A percentile compares a stretch with the other conserved stretches of the same genome.
Evolutionary conservation across 164 flowering plant genomes (phyloP).

Genomic region (Vitis riparia): DNA sequence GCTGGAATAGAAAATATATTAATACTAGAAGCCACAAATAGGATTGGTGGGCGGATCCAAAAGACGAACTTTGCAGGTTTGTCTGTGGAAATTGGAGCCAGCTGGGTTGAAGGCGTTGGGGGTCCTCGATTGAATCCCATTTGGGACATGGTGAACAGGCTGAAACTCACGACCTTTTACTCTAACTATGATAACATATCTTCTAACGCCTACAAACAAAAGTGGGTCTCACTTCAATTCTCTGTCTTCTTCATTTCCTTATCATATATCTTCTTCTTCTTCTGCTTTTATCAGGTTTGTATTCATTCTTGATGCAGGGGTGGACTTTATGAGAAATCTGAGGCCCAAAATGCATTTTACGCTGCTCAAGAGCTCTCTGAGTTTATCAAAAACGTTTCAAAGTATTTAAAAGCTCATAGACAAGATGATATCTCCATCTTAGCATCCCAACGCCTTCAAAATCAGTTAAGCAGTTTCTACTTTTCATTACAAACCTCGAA

Average conservation of each 20-base stretch:
- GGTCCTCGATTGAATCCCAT: slow-evolving; percentile 80
- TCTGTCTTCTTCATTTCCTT: no score
- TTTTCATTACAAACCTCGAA: no score
- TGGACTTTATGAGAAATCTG: slow-evolving; percentile 11
- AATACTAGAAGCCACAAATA: slow-evolving; percentile 82
- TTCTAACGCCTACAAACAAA: slow-evolving; percentile 27
- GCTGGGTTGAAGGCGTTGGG: slow-evolving; percentile 93
- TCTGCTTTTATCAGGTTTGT: no score
- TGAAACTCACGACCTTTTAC: slow-evolving; percentile 23
- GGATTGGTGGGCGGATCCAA: slow-evolving; percentile 82
- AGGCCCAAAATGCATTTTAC: slow-evolving; percentile 6
- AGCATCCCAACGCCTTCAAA: slow-evolving; percentile 27
- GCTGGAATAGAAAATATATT: slow-evolving; percentile 71
- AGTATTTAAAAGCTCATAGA: slow-evolving; percentile 2
- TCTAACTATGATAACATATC: slow-evolving; percentile 21
- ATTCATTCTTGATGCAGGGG: slow-evolving; percentile 12
- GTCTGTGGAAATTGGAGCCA: slow-evolving; percentile 87
- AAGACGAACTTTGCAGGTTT: slow-evolving; percentile 69
- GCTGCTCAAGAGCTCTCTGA: slow-evolving; percentile 6
- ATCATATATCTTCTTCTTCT: no score
- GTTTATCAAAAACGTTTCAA: background rate
- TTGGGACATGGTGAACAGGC: slow-evolving; percentile 87
- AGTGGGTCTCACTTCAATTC: background rate
- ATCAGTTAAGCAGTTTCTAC: slow-evolving; percentile 9
- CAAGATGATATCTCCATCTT: slow-evolving; percentile 31